These are phyloP conservation scores for Dispira simplex DNA, from an alignment of 192 early-diverging fungal species.

Conservation along the genomic window DNA sequence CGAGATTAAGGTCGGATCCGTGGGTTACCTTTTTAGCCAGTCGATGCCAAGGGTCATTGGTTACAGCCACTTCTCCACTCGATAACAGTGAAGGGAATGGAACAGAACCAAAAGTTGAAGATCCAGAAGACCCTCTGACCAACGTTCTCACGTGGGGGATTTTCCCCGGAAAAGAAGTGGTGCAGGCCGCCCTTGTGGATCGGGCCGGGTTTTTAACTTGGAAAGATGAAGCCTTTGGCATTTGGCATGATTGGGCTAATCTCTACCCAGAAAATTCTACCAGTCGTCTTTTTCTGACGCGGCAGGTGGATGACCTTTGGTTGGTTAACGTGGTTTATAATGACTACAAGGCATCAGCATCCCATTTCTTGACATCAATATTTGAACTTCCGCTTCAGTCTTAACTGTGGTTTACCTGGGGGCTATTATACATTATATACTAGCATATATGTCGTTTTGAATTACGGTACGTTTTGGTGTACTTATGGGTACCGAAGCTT, in stretches of 20 bases:
- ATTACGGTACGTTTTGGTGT: no score
- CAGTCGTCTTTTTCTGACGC: constrained; percentile 36
- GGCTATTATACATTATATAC: no score
- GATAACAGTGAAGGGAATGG: background rate
- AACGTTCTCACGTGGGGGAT: constrained; percentile 92
- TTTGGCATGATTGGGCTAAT: constrained; percentile 82
- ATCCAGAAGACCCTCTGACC: constrained; percentile 1
- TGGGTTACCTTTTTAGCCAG: constrained; percentile 86
- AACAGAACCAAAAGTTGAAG: no score
- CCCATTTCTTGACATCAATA: background rate
- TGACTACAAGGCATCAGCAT: constrained; percentile 57
- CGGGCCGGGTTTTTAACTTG: constrained; percentile 82
- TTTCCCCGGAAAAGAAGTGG: constrained; percentile 88
- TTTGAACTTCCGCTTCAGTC: background rate
- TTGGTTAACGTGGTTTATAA: constrained; percentile 94
- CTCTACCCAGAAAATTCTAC: constrained; percentile 41
- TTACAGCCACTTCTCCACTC: constrained; percentile 18
- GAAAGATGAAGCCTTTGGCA: constrained; percentile 91
- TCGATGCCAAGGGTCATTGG: constrained; percentile 55
- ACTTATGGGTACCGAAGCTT: no score
- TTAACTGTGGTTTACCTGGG: no score
- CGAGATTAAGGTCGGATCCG: constrained; percentile 43
- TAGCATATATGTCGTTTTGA: no score
- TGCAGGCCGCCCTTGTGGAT: constrained; percentile 96
- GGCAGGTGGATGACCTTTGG: constrained; percentile 62